A percentile compares a stretch with the other conserved stretches of the same genome.
Conservation (phyloP, 768 basidiomycete genomes). For the Pisolithus tinctorius region DNA sequence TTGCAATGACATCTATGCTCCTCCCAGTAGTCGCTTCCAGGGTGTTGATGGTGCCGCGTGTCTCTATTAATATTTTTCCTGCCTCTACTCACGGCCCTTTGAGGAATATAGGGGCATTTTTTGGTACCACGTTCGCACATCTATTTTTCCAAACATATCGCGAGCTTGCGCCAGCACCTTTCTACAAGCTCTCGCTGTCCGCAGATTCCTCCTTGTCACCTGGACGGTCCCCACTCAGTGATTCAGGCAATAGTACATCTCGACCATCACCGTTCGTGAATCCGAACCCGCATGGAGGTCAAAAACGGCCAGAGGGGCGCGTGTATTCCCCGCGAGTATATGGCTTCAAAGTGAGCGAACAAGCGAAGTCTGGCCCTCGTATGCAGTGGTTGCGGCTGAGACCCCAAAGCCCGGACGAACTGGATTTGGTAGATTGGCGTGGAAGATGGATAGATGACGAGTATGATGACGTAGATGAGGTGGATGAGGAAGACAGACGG, state of each 20-base stretch:
- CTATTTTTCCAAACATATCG: slow-evolving; percentile 98
- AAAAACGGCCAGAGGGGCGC: slow-evolving; percentile 80
- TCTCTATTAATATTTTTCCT: slow-evolving; percentile 3
- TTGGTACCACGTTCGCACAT: slow-evolving; percentile 98
- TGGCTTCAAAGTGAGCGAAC: slow-evolving; percentile 95
- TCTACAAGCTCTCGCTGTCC: slow-evolving; percentile 68
- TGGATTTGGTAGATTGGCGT: slow-evolving; percentile 86
- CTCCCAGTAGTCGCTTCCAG: slow-evolving; percentile 92
- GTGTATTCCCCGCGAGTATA: slow-evolving; percentile 92
- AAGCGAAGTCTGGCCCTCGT: slow-evolving; percentile 89
- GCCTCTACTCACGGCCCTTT: slow-evolving; percentile 10
- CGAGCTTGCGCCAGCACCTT: slow-evolving; percentile 90
- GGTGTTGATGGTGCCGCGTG: slow-evolving; percentile 77
- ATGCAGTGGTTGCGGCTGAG: slow-evolving; percentile 95
- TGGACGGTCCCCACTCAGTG: slow-evolving; percentile 47
- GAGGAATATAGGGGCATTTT: slow-evolving; percentile 77
- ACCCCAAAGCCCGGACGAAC: slow-evolving; percentile 70
- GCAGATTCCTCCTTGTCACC: slow-evolving; percentile 47
- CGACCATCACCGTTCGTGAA: slow-evolving; percentile 64
- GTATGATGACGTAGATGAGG: slow-evolving; percentile 60
- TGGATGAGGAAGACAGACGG: slow-evolving; percentile 45
- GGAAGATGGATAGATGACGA: slow-evolving; percentile 83
- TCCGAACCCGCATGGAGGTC: slow-evolving; percentile 84
- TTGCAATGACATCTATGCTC: slow-evolving; percentile 94
- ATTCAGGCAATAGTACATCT: slow-evolving; percentile 42